Evolutionary conservation across 1,284 basidiomycete genomes (phyloP).

Genomic region (Cystodermella granulosa): DNA sequence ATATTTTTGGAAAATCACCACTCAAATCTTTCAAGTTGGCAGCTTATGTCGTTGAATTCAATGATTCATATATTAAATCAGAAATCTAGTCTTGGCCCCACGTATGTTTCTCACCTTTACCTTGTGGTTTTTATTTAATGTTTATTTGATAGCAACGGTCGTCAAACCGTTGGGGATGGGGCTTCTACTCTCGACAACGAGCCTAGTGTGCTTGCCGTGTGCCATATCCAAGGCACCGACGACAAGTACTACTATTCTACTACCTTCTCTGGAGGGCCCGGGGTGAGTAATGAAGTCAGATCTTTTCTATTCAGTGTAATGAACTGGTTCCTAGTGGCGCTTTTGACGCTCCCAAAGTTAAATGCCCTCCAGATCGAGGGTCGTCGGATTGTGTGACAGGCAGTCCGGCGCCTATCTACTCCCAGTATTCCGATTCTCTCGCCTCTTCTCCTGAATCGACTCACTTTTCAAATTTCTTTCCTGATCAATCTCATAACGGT

Average conservation of each 20-base stretch:
- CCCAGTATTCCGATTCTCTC: slow-evolving; percentile 43
- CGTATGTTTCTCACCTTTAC: slow-evolving; percentile 63
- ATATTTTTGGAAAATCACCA: slow-evolving; percentile 7
- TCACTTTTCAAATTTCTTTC: slow-evolving; percentile 26
- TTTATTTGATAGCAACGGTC: slow-evolving; percentile 77
- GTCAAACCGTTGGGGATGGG: slow-evolving; percentile 91
- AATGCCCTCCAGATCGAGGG: slow-evolving; percentile 90
- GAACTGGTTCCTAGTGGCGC: slow-evolving; percentile 57
- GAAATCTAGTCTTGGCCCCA: slow-evolving; percentile 86
- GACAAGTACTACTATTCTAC: slow-evolving; percentile 84
- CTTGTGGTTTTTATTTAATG: too few relatives aligned
- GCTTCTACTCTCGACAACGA: slow-evolving; percentile 71
- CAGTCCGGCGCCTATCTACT: slow-evolving; percentile 64
- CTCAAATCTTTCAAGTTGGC: slow-evolving; percentile 64
- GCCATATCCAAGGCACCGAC: slow-evolving; percentile 70
- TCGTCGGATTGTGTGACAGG: slow-evolving; percentile 89
- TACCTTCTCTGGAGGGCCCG: slow-evolving; percentile 82
- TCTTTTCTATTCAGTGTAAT: slow-evolving; percentile 7
- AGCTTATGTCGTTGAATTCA: slow-evolving; percentile 64
- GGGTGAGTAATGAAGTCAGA: slow-evolving; percentile 46
- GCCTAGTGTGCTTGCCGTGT: slow-evolving; percentile 75
- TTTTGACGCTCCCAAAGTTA: slow-evolving; percentile 81
- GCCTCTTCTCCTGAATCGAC: slow-evolving; percentile 42
- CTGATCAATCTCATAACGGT: slow-evolving; percentile 5
- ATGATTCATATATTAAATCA: slow-evolving; percentile 67